Percentiles rank a stretch among this genome's conserved stretches.
Evolutionary conservation across 1,284 basidiomycete species (phyloP).

Genomic region (Pseudomicrostroma phylloplanum): DNA sequence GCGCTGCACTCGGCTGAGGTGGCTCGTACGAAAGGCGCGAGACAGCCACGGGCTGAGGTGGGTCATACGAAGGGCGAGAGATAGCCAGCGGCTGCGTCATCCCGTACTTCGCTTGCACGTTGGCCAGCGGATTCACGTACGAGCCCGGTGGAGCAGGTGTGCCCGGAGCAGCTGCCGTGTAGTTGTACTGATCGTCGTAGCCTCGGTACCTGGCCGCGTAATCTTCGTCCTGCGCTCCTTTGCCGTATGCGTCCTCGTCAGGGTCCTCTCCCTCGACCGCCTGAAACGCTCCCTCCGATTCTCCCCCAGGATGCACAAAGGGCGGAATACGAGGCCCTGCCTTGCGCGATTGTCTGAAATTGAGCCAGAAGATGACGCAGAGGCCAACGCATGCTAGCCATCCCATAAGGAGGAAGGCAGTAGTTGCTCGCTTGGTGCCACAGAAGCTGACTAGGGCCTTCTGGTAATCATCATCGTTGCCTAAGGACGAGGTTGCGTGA

Average conservation of each 20-base stretch:
- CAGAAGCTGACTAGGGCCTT: conserved; percentile 34
- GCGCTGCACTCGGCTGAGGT: neutral
- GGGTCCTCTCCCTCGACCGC: conserved; percentile 27
- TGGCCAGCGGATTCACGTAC: neutral
- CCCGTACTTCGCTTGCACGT: neutral
- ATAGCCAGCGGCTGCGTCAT: neutral
- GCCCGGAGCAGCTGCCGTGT: neutral
- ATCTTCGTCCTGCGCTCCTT: neutral
- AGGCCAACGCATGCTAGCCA: conserved; percentile 18
- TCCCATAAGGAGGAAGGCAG: conserved; percentile 42
- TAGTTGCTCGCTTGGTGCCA: conserved; percentile 35
- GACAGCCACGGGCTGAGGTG: neutral
- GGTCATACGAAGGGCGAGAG: neutral
- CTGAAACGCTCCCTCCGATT: conserved; percentile 33
- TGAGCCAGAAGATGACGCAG: neutral
- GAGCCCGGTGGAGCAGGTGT: neutral
- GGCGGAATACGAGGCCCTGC: conserved; percentile 7
- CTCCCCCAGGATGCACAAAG: conserved; percentile 31
- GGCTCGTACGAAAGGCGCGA: neutral
- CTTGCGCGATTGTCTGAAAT: conserved; percentile 1
- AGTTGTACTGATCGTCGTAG: neutral
- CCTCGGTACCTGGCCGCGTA: neutral
- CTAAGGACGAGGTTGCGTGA: conserved; percentile 26
- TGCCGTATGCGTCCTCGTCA: conserved; percentile 13
- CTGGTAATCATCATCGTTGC: conserved; percentile 24